Base-by-base conservation (phyloP, 2,329 filamentous ascomycete genomes). In the Fusarium continuum region DNA sequence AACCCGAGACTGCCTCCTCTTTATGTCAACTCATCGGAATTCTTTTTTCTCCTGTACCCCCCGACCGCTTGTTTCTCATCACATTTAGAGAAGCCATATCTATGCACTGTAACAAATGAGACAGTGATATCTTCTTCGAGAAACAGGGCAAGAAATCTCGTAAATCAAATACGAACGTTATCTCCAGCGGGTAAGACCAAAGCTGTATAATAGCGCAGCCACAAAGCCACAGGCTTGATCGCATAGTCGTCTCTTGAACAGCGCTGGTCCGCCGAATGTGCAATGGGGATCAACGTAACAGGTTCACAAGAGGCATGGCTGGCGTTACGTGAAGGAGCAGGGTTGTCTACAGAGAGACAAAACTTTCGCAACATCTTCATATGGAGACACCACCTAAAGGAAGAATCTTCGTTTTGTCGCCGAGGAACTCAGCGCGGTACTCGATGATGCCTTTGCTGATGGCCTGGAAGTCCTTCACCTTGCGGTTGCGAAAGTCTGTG, bases 401-500 rank as follows among this genome's bases (percentile, higher is more conserved):
- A 39, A 91, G 78, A 43, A 91, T 80, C 77, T 86, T 88, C 68
- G 84, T 85, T 62, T 81, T 79, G 75, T 91, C 88, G 66, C 82
- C 84, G 23, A 88, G 79, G 70, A 91, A 90, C 50, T 82, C 82
- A 61, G 85, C 81, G 69, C 88, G 86, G 74, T 88, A 90, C 64
- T 87, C 83, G 72, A 90, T 82, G 69, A 92, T 91, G 50, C 85
- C 85, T 68, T 82, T 79, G 53, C 88, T 88, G 73, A 91, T 90
- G 44, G 81, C 82, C 61, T 86, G 80, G 72, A 91, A 91, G 70
- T 91, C 88, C 72, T 82, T 84, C 53, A 88, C 79, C 67, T 87
- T 85, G 65, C 81, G 82, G 62, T 79, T 78, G 67, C 86, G 85
- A 68, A 89, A 82, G 36, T 84, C 80, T 57, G 83, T 81, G 52